phyloP scores from a whole-genome alignment of 805 yeast genomes.

The Naumovozyma dairenensis region DNA sequence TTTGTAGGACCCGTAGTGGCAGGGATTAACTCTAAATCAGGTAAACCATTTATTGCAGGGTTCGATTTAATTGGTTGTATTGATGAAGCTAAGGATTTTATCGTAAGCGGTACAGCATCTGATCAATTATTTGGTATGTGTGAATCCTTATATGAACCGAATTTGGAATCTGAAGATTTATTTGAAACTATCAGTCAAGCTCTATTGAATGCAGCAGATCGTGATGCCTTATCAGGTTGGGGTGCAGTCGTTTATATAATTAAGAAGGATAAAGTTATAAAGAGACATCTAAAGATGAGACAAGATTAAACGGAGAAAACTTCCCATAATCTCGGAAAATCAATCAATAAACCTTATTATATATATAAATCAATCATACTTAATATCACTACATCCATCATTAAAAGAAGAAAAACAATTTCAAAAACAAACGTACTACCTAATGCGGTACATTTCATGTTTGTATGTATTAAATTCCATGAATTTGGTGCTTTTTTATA shows the following conservation, averaged over 20 bases:
- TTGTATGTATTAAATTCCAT: too few relatives aligned
- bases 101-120: constrained; percentile 92
- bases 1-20: constrained; percentile 96
- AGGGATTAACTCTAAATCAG: constrained; percentile 75
- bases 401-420: too few relatives aligned
- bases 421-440: too few relatives aligned
- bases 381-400: too few relatives aligned
- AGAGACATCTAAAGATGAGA: constrained; percentile 82
- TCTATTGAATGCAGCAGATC: constrained; percentile 84
- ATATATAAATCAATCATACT: too few relatives aligned
- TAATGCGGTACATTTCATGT: too few relatives aligned
- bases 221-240: constrained; percentile 98
- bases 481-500: too few relatives aligned
- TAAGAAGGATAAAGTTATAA: constrained; percentile 83
- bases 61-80: constrained; percentile 96
- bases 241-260: constrained; percentile 92
- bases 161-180: constrained; percentile 86
- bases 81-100: constrained; percentile 88
- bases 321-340: constrained; percentile 2
- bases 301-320: constrained; percentile 55
- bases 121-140: constrained; percentile 98
- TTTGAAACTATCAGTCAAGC: constrained; percentile 95
- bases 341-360: not conserved
- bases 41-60: constrained; percentile 85
- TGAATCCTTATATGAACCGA: constrained; percentile 89